Conservation (phyloP, 768 basidiomycete species). For the Termitomyces bulborhizus region DNA sequence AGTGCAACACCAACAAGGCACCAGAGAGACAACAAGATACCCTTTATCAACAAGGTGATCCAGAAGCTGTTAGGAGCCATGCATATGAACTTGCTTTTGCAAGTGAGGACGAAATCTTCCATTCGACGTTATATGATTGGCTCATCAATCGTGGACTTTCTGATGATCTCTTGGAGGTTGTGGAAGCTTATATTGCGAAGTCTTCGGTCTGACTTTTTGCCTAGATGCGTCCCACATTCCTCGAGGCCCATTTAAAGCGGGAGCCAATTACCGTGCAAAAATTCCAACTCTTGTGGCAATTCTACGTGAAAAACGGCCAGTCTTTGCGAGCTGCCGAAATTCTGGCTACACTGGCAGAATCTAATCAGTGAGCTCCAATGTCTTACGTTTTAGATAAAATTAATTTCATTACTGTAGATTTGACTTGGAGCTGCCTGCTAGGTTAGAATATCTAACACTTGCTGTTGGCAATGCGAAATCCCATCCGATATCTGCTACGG, state of each 20-base stretch:
- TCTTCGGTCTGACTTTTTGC: constrained; percentile 6
- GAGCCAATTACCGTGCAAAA: constrained; percentile 79
- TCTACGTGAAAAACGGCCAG: constrained; percentile 89
- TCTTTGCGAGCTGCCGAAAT: constrained; percentile 86
- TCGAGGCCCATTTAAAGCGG: constrained; percentile 82
- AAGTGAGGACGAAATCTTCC: constrained; percentile 88
- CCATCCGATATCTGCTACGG: constrained; percentile 72
- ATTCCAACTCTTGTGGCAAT: constrained; percentile 92
- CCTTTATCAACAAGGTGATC: constrained; percentile 35
- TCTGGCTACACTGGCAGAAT: constrained; percentile 76
- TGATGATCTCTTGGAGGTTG: constrained; percentile 86
- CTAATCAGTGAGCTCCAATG: constrained; percentile 55
- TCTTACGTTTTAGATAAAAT: neutral
- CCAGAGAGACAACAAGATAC: constrained; percentile 13
- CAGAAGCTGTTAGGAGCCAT: constrained; percentile 70
- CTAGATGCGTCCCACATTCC: constrained; percentile 80
- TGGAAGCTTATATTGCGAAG: constrained; percentile 15
- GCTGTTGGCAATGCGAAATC: constrained; percentile 97
- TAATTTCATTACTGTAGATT: constrained; percentile 36
- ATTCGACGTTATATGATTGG: constrained; percentile 94
- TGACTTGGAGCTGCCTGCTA: constrained; percentile 58
- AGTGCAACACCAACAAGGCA: constrained; percentile 26
- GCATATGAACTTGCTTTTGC: constrained; percentile 85
- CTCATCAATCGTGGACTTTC: constrained; percentile 71
- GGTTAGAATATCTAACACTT: constrained; percentile 89